These are phyloP conservation scores for Lepidium sativum DNA, from an alignment of 345 rosid species.

Conservation along the genomic window DNA sequence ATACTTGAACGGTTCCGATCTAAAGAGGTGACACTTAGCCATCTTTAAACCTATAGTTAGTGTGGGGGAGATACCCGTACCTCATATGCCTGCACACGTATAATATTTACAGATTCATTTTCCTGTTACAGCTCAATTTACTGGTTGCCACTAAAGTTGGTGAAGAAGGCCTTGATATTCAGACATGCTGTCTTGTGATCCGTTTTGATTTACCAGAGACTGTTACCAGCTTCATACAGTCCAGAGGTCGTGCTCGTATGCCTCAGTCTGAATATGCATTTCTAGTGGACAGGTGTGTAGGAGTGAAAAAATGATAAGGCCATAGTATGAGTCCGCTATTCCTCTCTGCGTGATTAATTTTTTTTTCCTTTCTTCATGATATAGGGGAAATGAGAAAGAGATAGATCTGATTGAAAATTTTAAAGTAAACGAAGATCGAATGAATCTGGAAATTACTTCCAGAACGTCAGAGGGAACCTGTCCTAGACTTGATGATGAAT, in stretches of 20 bases:
- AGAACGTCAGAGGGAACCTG: constrained; percentile 59
- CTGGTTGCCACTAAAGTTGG: constrained; percentile 94
- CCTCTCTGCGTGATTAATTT: not conserved
- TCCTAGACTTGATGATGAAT: constrained; percentile 39
- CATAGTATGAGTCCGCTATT: not conserved
- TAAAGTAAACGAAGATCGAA: constrained; percentile 46
- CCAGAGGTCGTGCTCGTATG: constrained; percentile 98
- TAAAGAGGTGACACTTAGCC: constrained; percentile 54
- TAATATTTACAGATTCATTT: not conserved
- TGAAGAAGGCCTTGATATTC: constrained; percentile 97
- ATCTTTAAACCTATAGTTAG: not conserved
- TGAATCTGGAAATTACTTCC: constrained; percentile 60
- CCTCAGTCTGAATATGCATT: constrained; percentile 92
- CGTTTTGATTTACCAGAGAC: constrained; percentile 96
- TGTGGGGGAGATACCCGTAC: not conserved
- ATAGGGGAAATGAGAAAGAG: constrained; percentile 71
- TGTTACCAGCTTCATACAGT: constrained; percentile 93
- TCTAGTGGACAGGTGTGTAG: constrained; percentile 71
- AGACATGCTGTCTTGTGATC: constrained; percentile 93
- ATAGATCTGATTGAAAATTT: constrained; percentile 56
- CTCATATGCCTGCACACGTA: not conserved
- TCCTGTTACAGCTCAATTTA: constrained; percentile 69
- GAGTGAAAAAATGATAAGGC: constrained; percentile 1
- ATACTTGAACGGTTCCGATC: constrained; percentile 68
- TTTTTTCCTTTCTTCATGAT: constrained; percentile 22